Evolutionary conservation across 2,329 filamentous ascomycete species (phyloP), one percentile per base, ranked within the genome.

Genomic region (Herpotrichia juniperi): DNA sequence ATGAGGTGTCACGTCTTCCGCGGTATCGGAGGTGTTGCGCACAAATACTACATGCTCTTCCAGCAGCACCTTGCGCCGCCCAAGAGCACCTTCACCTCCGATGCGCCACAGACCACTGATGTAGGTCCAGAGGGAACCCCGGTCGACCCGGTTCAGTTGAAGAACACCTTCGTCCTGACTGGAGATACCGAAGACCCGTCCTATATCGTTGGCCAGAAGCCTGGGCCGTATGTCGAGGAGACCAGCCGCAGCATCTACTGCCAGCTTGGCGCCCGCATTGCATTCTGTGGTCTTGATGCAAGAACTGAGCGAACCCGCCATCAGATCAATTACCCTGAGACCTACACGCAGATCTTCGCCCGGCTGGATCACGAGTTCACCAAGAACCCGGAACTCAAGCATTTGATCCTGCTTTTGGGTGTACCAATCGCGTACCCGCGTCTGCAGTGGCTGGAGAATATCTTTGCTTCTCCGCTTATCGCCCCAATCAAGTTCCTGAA

Each of bases 371-470:
- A 72, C 10, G 83, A 87, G 57, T 74, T 87, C 10, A 64, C 72
- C 0, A 78, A 76, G 0, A 79, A 82, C 50, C 79, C 79, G 24
- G 77, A 82, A 16, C 81, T 87, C 67, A 87, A 85, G 72, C 85
- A 88, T 64, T 67, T 88, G 19, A 77, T 88, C 32, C 72, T 88
- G 19, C 74, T 88, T 10, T 76, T 88, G 2, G 89, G 88, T 50
- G 86, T 90, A 19, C 90, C 92, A 0, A 93, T 96, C 62, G 78
- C 79, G 1, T 81, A 83, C 58, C 81, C 80, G 1, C 91, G 93
- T 62, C 81, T 97, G 48, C 94, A 93, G n/a, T 97, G 93, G 93
- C 81, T 97, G 4, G 93, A 97, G 72, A 97, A 96, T 67, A 89
- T 97, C 51, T 84, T 97, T 62, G 83, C 84, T 14, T 96, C 91